Evolutionary conservation across 805 yeast genomes (phyloP).

Genomic region (Saturnispora saitoi): DNA sequence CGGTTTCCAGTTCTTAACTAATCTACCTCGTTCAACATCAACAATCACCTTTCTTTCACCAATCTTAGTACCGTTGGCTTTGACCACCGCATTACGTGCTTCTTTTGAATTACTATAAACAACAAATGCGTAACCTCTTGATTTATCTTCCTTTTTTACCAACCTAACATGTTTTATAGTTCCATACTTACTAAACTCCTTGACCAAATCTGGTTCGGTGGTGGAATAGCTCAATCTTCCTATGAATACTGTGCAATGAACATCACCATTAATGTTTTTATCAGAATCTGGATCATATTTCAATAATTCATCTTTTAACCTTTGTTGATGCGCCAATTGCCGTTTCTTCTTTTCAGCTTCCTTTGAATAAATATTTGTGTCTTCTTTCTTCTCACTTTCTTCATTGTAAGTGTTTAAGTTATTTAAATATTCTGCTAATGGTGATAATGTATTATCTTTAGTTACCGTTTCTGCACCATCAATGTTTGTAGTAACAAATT

Average conservation of each 20-base stretch:
- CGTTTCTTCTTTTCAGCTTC: not conserved
- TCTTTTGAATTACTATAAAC: conserved; percentile 55
- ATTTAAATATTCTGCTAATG: not conserved
- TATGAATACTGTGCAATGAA: conserved; percentile 70
- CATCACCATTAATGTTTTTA: conserved; percentile 57
- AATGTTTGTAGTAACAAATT: not conserved
- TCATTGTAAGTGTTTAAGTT: not conserved
- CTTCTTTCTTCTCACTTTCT: not conserved
- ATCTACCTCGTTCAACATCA: conserved; percentile 64
- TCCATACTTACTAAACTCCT: conserved; percentile 57
- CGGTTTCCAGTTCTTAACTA: conserved; percentile 61
- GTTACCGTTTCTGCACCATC: not conserved
- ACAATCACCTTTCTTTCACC: conserved; percentile 51
- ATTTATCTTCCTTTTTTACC: conserved; percentile 38
- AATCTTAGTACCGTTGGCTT: conserved; percentile 34
- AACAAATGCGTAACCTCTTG: conserved; percentile 75
- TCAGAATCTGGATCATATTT: conserved; percentile 52
- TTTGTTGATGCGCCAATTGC: not conserved
- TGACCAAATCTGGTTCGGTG: conserved; percentile 61
- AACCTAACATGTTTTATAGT: conserved; percentile 53
- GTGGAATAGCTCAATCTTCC: conserved; percentile 58
- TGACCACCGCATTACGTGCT: conserved; percentile 53
- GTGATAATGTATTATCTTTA: not conserved
- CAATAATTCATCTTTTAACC: conserved; percentile 19
- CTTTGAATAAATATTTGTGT: not conserved